phyloP scores from a whole-genome alignment of 2,329 filamentous ascomycete species.

The Corinectria fuckeliana region DNA sequence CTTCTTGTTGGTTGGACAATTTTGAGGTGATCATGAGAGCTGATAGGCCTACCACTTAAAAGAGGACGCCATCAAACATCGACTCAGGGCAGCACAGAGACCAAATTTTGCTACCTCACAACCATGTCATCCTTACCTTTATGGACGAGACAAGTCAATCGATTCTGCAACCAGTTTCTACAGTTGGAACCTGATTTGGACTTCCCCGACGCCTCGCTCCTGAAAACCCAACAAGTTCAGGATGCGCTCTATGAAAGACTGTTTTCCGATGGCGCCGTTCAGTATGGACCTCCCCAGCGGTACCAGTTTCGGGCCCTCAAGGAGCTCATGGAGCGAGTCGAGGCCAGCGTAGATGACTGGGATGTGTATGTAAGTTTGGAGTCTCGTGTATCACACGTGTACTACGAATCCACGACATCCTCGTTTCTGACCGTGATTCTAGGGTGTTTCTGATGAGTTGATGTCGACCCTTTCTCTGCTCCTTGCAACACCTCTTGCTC shows the following conservation, averaged over 20 bases:
- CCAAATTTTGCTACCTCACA: background rate
- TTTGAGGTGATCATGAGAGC: constrained; percentile 19
- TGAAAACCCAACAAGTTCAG: constrained; percentile 70
- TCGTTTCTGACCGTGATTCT: constrained; percentile 37
- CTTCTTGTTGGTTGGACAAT: constrained; percentile 9
- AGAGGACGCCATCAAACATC: background rate
- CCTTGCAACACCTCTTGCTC: constrained; percentile 67
- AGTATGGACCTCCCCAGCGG: constrained; percentile 67
- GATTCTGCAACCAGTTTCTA: constrained; percentile 78
- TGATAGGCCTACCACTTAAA: constrained; percentile 6
- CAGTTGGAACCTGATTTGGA: constrained; percentile 72
- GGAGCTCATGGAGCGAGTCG: constrained; percentile 71
- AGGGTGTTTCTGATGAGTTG: constrained; percentile 86
- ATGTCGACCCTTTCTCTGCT: constrained; percentile 72
- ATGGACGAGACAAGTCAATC: constrained; percentile 42
- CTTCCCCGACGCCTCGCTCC: constrained; percentile 64
- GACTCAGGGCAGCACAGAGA: background rate
- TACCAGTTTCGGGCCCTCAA: constrained; percentile 80
- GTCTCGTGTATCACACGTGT: background rate
- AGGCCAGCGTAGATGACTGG: constrained; percentile 78
- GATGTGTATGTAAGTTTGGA: constrained; percentile 79
- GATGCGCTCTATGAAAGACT: constrained; percentile 68
- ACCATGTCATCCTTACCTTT: constrained; percentile 22
- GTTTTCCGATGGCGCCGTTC: constrained; percentile 65
- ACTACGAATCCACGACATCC: background rate